Conservation (phyloP, 2,329 filamentous ascomycete species). For the Microdochium bolleyi region DNA sequence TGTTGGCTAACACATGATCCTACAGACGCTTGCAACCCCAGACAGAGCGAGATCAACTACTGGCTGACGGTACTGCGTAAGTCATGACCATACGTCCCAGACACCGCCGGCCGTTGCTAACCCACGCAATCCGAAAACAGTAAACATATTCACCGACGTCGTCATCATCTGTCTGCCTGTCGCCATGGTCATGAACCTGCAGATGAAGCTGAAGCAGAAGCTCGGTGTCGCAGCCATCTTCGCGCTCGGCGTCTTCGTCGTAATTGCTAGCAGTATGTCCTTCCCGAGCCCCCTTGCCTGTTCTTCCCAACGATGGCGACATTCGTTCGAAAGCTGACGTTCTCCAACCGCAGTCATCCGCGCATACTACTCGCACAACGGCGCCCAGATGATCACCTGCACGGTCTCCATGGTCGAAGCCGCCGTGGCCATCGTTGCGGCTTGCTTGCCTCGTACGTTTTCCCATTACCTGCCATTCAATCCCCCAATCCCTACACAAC, state of each 20-base stretch:
- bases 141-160: conserved; percentile 2
- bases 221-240: conserved; percentile 21
- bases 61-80: conserved; percentile 8
- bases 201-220: conserved; percentile 23
- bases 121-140: too few relatives aligned
- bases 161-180: conserved; percentile 22
- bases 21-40: conserved; percentile 5
- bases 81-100: too few relatives aligned
- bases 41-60: conserved; percentile 7
- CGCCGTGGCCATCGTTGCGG: conserved; percentile 28
- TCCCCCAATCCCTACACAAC: background rate
- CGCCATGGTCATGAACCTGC: conserved; percentile 23
- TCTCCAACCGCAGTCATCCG: conserved; percentile 15
- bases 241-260: conserved; percentile 20
- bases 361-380: conserved; percentile 22
- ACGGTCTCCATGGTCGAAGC: conserved; percentile 29
- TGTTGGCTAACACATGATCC: background rate
- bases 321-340: too few relatives aligned
- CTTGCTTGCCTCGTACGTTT: conserved; percentile 23
- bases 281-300: too few relatives aligned
- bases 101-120: too few relatives aligned
- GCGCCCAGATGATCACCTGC: conserved; percentile 27
- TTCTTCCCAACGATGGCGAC: too few relatives aligned
- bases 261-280: conserved; percentile 19
- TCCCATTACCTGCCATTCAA: background rate